Conservation (phyloP, 495 filamentous ascomycete species). For the Penicillium odoratum region DNA sequence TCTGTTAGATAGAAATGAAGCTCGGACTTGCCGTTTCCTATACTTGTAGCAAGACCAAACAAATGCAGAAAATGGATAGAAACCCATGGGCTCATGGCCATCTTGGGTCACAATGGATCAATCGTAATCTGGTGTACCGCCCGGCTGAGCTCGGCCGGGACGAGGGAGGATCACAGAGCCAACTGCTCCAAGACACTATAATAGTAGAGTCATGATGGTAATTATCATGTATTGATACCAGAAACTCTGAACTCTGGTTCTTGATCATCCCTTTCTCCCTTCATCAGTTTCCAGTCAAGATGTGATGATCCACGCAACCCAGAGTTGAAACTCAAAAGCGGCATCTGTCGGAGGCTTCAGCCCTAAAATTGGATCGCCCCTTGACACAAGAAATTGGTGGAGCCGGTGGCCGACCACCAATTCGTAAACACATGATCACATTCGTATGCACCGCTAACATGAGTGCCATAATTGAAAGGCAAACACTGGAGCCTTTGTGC, state of each 20-base stretch:
- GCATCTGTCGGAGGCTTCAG: not conserved
- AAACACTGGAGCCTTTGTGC: not conserved
- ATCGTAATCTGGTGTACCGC: constrained; percentile 4
- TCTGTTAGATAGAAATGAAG: too few relatives aligned
- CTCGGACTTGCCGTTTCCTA: not conserved
- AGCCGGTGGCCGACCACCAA: not conserved
- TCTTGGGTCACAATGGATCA: not conserved
- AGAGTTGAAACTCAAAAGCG: not conserved
- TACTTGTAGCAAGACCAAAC: not conserved
- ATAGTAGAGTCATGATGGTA: not conserved
- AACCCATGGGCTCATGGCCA: not conserved
- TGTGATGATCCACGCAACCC: not conserved
- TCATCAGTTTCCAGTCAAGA: not conserved
- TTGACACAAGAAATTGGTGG: not conserved
- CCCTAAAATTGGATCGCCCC: not conserved
- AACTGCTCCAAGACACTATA: not conserved
- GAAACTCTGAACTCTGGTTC: not conserved
- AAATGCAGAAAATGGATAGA: not conserved
- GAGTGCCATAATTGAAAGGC: not conserved
- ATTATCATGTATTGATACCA: not conserved
- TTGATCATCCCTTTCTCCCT: not conserved
- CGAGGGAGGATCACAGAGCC: not conserved
- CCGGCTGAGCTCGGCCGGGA: constrained; percentile 10
- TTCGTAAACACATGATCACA: not conserved
- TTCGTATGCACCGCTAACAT: not conserved